These are phyloP conservation scores for Lyophyllum decastes DNA, from an alignment of 768 basidiomycete genomes.

Conservation along the genomic window DNA sequence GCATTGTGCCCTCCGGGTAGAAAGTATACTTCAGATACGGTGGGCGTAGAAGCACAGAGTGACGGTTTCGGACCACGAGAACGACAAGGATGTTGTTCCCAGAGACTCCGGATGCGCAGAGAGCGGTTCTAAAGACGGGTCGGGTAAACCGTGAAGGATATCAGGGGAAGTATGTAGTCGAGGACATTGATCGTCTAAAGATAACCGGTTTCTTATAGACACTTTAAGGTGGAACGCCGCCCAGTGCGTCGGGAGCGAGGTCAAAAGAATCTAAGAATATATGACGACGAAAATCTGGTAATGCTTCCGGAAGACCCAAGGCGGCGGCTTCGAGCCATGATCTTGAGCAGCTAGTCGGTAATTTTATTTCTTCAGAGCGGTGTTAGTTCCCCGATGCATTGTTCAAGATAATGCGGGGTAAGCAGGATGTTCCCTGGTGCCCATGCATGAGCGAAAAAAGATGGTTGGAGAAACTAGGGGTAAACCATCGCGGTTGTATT, in stretches of 20 bases:
- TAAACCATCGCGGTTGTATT: background rate
- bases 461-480: background rate
- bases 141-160: background rate
- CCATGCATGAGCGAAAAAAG: background rate
- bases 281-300: constrained; percentile 1
- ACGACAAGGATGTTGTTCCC: background rate
- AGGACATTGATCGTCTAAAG: constrained; percentile 7
- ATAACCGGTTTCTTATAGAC: constrained; percentile 5
- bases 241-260: constrained; percentile 9
- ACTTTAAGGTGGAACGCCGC: background rate
- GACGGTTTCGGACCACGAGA: background rate
- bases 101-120: background rate
- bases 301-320: constrained; percentile 1
- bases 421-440: background rate
- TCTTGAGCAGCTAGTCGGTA: background rate
- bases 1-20: background rate
- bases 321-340: background rate
- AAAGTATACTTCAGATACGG: background rate
- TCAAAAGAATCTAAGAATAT: background rate
- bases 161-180: background rate
- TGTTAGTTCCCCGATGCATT: background rate
- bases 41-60: background rate
- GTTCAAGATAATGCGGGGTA: background rate
- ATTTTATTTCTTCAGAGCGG: background rate
- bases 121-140: background rate